phyloP scores from a whole-genome alignment of 2,329 filamentous ascomycete genomes.

The Fusarium verticillioides region DNA sequence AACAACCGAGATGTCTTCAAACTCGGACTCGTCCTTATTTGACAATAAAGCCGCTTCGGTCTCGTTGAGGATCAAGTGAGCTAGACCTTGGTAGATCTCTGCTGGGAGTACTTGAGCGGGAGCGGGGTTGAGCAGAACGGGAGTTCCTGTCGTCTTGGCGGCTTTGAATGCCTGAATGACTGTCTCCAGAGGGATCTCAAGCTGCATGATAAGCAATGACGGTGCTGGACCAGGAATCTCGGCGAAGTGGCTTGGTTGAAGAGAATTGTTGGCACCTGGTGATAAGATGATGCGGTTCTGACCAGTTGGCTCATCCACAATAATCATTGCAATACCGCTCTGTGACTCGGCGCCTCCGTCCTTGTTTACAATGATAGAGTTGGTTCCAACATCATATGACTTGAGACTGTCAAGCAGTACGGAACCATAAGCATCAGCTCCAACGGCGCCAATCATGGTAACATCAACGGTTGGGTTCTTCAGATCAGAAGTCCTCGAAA shows the following conservation, averaged over 20 bases:
- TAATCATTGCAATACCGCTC: conserved; percentile 75
- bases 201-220: conserved; percentile 77
- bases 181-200: conserved; percentile 76
- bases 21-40: conserved; percentile 60
- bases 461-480: conserved; percentile 57
- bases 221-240: conserved; percentile 54
- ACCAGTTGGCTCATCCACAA: conserved; percentile 78
- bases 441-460: conserved; percentile 81
- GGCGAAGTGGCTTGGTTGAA: conserved; percentile 52
- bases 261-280: conserved; percentile 74
- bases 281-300: conserved; percentile 82
- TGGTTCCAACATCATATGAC: conserved; percentile 70
- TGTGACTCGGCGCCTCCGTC: conserved; percentile 58
- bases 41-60: conserved; percentile 83
- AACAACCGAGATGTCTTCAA: conserved; percentile 59
- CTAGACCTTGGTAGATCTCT: conserved; percentile 72
- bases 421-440: conserved; percentile 72
- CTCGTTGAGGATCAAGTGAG: conserved; percentile 89
- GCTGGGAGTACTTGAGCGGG: conserved; percentile 76
- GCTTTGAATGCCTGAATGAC: conserved; percentile 69
- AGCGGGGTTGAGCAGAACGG: conserved; percentile 86
- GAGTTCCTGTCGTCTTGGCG: conserved; percentile 59
- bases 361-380: conserved; percentile 58
- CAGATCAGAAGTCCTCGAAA: conserved; percentile 67
- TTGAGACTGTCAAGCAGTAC: conserved; percentile 67